Percentiles rank a stretch among this genome's conserved stretches.
Conservation (phyloP, 768 basidiomycete species). For the Kwoniella europaea region DNA sequence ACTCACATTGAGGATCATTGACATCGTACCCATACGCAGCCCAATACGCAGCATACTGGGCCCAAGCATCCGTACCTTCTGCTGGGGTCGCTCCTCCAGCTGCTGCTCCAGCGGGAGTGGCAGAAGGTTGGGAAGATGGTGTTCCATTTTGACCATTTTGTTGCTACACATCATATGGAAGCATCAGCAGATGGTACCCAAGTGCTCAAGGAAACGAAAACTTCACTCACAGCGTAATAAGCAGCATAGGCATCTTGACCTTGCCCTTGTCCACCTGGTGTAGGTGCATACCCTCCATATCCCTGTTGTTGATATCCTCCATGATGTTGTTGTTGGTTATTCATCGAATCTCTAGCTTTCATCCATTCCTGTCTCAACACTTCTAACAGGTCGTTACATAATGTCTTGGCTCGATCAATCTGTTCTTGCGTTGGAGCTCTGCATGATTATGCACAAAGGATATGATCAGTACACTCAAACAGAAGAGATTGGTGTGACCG, state of each 20-base stretch:
- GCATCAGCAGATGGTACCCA: not conserved
- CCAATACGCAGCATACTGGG: constrained; percentile 57
- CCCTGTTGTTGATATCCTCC: constrained; percentile 20
- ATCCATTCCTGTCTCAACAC: constrained; percentile 88
- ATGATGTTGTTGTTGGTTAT: constrained; percentile 13
- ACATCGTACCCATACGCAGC: constrained; percentile 57
- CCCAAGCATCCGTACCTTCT: constrained; percentile 44
- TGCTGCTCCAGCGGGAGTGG: constrained; percentile 31
- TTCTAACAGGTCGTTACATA: constrained; percentile 84
- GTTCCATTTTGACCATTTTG: constrained; percentile 36
- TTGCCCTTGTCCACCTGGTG: constrained; percentile 15
- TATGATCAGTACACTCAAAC: not conserved
- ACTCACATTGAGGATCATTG: constrained; percentile 56
- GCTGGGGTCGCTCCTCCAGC: constrained; percentile 40
- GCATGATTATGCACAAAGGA: not conserved
- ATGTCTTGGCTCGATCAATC: constrained; percentile 80
- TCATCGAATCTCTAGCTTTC: constrained; percentile 66
- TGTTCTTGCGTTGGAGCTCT: constrained; percentile 86
- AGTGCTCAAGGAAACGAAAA: no score
- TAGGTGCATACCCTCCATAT: constrained; percentile 3
- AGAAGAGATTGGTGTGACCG: not conserved
- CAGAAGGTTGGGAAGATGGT: constrained; percentile 23
- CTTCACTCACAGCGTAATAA: constrained; percentile 44
- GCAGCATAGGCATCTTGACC: constrained; percentile 47
- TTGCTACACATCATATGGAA: not conserved